phyloP scores from a whole-genome alignment of 768 basidiomycete genomes.

The Rhodotorula babjevae region DNA sequence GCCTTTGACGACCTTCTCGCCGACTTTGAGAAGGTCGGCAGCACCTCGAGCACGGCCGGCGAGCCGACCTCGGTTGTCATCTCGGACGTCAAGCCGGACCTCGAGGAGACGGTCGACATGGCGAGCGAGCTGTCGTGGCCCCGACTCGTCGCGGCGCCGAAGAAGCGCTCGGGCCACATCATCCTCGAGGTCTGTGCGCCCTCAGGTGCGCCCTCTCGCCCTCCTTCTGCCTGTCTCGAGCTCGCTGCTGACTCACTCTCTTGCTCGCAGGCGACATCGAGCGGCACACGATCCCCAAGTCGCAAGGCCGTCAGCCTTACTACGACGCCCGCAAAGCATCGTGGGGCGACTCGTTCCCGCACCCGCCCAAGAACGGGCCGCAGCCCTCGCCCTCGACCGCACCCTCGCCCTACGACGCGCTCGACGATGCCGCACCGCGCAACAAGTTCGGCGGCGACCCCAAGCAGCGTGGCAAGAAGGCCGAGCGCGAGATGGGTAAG shows the following conservation, averaged over 20 bases:
- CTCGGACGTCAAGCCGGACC: too few relatives aligned
- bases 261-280: slow-evolving; percentile 71
- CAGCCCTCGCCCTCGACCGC: slow-evolving; percentile 24
- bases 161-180: slow-evolving; percentile 86
- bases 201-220: slow-evolving; percentile 57
- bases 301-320: slow-evolving; percentile 89
- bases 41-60: neutral
- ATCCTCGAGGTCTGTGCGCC: slow-evolving; percentile 81
- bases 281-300: slow-evolving; percentile 83
- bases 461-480: slow-evolving; percentile 31
- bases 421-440: neutral
- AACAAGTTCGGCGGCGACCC: slow-evolving; percentile 33
- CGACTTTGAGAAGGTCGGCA: neutral
- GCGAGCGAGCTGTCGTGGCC: slow-evolving; percentile 83
- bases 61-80: neutral
- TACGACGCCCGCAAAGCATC: slow-evolving; percentile 88
- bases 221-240: neutral
- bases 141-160: slow-evolving; percentile 80
- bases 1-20: slow-evolving; percentile 4
- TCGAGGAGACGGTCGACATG: slow-evolving; percentile 32
- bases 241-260: neutral
- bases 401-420: neutral
- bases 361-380: slow-evolving; percentile 59
- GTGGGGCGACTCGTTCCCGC: slow-evolving; percentile 96
- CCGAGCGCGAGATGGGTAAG: slow-evolving; percentile 25